Evolutionary conservation across 306 rosid genomes (phyloP).

Genomic region (Medicago lupulina): DNA sequence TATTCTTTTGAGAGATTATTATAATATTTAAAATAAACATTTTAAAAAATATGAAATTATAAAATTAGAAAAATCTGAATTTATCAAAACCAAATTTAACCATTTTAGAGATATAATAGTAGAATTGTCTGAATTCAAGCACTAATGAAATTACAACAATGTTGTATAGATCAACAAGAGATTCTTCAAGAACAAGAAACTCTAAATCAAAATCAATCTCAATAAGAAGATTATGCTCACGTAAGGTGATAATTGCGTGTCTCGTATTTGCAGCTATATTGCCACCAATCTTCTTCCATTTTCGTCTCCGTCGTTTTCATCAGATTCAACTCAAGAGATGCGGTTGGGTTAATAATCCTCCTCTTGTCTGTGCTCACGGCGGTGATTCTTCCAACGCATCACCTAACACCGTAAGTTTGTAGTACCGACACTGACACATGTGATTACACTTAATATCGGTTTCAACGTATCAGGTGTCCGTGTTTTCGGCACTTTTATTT

Average conservation of each 20-base stretch:
- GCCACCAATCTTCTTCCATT: conserved; percentile 80
- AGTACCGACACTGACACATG: too few species aligned
- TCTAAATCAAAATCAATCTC: neutral
- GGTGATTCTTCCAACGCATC: conserved; percentile 82
- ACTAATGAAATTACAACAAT: neutral
- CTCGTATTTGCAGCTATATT: conserved; percentile 61
- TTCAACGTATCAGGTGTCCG: too few species aligned
- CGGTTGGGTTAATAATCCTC: conserved; percentile 74
- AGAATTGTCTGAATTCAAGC: neutral
- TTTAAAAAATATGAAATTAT: too few species aligned
- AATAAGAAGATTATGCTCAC: conserved; percentile 43
- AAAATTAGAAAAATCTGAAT: too few species aligned
- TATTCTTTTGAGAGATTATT: too few species aligned
- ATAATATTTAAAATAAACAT: too few species aligned
- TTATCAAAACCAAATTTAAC: too few species aligned
- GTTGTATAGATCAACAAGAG: conserved; percentile 22
- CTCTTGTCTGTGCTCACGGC: conserved; percentile 91
- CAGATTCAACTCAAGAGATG: conserved; percentile 68
- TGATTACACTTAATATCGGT: too few species aligned
- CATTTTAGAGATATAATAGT: too few species aligned
- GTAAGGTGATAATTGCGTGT: conserved; percentile 46
- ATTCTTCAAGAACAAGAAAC: conserved; percentile 9
- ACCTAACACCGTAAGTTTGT: conserved; percentile 86
- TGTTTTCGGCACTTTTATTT: too few species aligned
- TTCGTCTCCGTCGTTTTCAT: conserved; percentile 63